Evolutionary conservation across 306 rosid genomes (phyloP).

Genomic region (Cicer yamashitae): DNA sequence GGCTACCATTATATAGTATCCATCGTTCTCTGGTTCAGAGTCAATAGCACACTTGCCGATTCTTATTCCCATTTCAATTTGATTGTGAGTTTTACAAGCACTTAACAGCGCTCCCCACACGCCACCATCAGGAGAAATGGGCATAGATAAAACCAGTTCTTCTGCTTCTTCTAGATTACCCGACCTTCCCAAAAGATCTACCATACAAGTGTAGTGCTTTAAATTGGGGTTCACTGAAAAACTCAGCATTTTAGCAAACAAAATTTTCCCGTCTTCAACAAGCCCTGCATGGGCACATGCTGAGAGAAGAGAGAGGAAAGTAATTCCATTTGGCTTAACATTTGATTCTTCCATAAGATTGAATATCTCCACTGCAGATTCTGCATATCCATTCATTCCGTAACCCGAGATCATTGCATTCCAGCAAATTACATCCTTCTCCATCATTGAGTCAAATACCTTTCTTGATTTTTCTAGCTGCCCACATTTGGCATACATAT

Average conservation of each 20-base stretch:
- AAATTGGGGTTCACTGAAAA: constrained; percentile 59
- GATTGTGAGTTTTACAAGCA: constrained; percentile 73
- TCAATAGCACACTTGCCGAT: constrained; percentile 66
- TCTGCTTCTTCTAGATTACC: constrained; percentile 78
- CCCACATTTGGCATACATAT: constrained; percentile 90
- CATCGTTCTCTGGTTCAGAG: constrained; percentile 79
- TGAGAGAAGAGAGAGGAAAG: constrained; percentile 78
- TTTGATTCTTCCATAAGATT: constrained; percentile 64
- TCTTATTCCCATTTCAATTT: constrained; percentile 68
- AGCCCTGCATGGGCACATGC: constrained; percentile 77
- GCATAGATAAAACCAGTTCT: constrained; percentile 75
- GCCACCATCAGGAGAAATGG: constrained; percentile 70
- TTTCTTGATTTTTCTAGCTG: constrained; percentile 63
- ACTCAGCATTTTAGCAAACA: constrained; percentile 62
- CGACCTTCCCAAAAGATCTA: constrained; percentile 80
- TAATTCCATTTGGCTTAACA: constrained; percentile 65
- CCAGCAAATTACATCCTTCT: constrained; percentile 74
- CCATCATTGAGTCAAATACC: constrained; percentile 62
- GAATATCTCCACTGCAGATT: constrained; percentile 67
- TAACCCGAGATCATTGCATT: constrained; percentile 79
- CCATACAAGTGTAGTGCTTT: constrained; percentile 88
- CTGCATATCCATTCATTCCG: constrained; percentile 70
- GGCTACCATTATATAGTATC: constrained; percentile 67
- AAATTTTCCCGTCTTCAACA: constrained; percentile 67
- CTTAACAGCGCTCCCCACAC: constrained; percentile 81